phyloP scores from a whole-genome alignment of 768 basidiomycete species.

The Russula earlei region DNA sequence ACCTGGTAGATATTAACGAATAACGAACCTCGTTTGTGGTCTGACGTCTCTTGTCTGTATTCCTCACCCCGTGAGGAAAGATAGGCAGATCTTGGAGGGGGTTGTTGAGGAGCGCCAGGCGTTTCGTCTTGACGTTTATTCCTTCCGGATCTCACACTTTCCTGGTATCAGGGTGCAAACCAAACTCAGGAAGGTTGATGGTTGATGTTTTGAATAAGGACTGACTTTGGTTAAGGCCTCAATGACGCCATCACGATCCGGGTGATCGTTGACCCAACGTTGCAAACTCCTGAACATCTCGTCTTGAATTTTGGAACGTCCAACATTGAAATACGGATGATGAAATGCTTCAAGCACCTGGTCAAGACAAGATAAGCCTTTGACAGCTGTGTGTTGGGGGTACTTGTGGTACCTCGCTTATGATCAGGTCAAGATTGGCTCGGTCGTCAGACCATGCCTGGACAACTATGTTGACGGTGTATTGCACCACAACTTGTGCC shows the following conservation, averaged over 20 bases:
- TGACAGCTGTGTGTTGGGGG: neutral
- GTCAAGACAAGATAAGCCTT: neutral
- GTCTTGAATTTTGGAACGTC: conserved; percentile 44
- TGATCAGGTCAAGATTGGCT: conserved; percentile 35
- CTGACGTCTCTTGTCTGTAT: neutral
- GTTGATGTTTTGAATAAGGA: neutral
- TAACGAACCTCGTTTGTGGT: neutral
- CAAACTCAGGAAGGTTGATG: too few species aligned
- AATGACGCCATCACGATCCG: conserved; percentile 37
- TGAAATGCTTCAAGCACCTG: conserved; percentile 57
- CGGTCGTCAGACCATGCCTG: conserved; percentile 44
- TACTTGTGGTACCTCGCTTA: conserved; percentile 32
- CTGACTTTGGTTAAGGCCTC: conserved; percentile 44
- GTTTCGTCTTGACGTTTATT: too few species aligned
- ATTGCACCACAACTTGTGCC: conserved; percentile 54
- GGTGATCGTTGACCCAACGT: conserved; percentile 43
- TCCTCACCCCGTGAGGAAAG: neutral
- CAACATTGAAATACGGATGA: conserved; percentile 56
- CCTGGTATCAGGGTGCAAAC: neutral
- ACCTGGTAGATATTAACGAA: neutral
- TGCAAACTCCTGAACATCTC: conserved; percentile 51
- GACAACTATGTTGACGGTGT: conserved; percentile 53
- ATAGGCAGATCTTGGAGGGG: neutral
- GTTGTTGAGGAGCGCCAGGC: neutral
- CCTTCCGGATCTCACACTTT: neutral